These are phyloP conservation scores for Herpotrichia juniperi DNA, from an alignment of 2,329 filamentous ascomycete species.

Conservation along the genomic window DNA sequence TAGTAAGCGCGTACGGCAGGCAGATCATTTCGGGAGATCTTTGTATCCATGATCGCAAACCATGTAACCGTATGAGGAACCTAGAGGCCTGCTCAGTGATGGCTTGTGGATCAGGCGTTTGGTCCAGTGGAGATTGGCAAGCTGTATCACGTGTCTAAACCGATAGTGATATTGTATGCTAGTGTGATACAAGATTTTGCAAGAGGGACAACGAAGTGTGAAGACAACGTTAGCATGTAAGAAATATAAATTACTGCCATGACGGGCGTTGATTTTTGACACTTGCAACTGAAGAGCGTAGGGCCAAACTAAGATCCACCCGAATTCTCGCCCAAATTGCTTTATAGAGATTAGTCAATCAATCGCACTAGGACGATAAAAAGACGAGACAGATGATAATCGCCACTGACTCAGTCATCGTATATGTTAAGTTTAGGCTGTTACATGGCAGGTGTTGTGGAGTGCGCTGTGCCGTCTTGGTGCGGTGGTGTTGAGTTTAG, in stretches of 20 bases:
- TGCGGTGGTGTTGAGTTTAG: slow-evolving; percentile 13
- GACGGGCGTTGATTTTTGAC: too few species aligned
- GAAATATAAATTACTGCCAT: too few species aligned
- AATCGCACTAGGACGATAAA: neutral
- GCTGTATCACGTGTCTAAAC: too few species aligned
- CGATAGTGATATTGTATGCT: too few species aligned
- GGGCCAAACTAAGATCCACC: neutral
- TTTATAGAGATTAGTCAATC: neutral
- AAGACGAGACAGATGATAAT: neutral
- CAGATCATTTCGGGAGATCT: neutral
- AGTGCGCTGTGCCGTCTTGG: neutral
- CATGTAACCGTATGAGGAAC: slow-evolving; percentile 4
- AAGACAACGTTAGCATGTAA: too few species aligned
- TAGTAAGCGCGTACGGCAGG: neutral
- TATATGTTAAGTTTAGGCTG: slow-evolving; percentile 9
- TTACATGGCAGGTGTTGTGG: neutral
- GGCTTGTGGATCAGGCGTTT: too few species aligned
- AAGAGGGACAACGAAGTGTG: too few species aligned
- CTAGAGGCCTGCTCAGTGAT: neutral
- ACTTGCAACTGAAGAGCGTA: too few species aligned
- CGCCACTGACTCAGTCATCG: slow-evolving; percentile 5
- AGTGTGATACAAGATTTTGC: too few species aligned
- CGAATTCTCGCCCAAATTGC: neutral
- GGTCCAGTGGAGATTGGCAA: too few species aligned
- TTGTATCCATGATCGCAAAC: neutral